Evolutionary conservation across 768 basidiomycete genomes (phyloP).

Genomic region (Psilocybe sp.): DNA sequence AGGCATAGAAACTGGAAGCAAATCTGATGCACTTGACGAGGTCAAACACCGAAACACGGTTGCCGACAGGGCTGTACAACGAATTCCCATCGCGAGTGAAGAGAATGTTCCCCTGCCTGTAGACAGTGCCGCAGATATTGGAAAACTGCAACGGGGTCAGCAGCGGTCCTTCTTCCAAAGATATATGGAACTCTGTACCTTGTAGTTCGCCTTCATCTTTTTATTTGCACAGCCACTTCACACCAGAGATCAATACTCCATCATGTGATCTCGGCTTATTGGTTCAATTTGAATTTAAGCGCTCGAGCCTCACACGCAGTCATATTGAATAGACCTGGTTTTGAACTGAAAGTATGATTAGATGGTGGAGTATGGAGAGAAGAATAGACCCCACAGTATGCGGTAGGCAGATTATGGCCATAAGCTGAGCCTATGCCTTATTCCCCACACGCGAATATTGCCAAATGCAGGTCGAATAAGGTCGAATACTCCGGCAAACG

Average conservation of each 20-base stretch:
- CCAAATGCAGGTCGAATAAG: too few species aligned
- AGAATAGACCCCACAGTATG: too few species aligned
- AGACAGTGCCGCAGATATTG: slow-evolving; percentile 95
- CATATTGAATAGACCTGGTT: too few species aligned
- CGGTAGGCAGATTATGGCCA: too few species aligned
- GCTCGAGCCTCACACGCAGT: too few species aligned
- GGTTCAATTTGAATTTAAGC: too few species aligned
- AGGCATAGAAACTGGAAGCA: not conserved
- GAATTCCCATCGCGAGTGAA: slow-evolving; percentile 95
- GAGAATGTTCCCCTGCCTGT: slow-evolving; percentile 90
- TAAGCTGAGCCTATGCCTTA: too few species aligned
- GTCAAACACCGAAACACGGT: slow-evolving; percentile 95
- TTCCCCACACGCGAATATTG: too few species aligned
- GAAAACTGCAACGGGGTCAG: slow-evolving; percentile 57
- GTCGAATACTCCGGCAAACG: too few species aligned
- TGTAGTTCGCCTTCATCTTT: slow-evolving; percentile 79
- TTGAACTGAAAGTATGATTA: too few species aligned
- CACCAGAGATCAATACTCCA: not conserved
- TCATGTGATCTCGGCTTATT: too few species aligned
- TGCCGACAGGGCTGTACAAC: slow-evolving; percentile 92
- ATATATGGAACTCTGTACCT: slow-evolving; percentile 35
- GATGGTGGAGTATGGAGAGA: too few species aligned
- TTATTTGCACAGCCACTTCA: slow-evolving; percentile 27
- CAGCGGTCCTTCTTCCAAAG: slow-evolving; percentile 1
- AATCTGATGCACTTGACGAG: slow-evolving; percentile 79